Conservation (phyloP, 805 yeast species). For the Wickerhamiella vanderwaltii region DNA sequence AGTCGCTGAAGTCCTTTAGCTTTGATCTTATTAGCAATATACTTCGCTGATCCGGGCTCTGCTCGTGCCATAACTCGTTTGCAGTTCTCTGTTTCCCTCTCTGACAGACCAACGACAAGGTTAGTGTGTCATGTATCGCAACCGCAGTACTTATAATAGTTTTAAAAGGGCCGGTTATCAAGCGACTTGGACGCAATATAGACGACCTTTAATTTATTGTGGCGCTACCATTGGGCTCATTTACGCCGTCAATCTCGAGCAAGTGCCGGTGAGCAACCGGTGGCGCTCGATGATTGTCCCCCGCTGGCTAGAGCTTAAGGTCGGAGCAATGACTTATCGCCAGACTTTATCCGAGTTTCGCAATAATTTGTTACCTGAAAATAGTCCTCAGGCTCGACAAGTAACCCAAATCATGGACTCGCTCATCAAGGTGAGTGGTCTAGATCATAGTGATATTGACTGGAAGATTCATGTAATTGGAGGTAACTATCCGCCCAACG, state of each 20-base stretch:
- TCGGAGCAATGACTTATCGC: constrained; percentile 54
- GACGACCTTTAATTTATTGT: constrained; percentile 17
- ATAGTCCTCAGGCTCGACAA: constrained; percentile 45
- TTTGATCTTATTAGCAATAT: constrained; percentile 63
- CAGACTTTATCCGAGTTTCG: constrained; percentile 47
- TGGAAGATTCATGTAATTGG: constrained; percentile 80
- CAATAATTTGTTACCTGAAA: constrained; percentile 43
- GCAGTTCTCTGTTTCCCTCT: too few relatives aligned
- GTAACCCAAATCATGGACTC: constrained; percentile 53
- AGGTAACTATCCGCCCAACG: constrained; percentile 75
- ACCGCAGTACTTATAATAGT: constrained; percentile 16
- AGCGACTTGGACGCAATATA: constrained; percentile 10
- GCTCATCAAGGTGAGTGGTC: constrained; percentile 35
- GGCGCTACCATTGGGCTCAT: constrained; percentile 28
- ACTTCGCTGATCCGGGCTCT: constrained; percentile 55
- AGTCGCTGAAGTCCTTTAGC: constrained; percentile 77
- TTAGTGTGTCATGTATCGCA: neutral
- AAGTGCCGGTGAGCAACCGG: constrained; percentile 73
- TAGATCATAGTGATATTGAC: constrained; percentile 24
- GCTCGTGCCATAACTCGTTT: constrained; percentile 41
- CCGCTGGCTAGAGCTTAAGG: constrained; percentile 44
- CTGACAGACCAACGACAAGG: neutral
- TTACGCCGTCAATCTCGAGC: constrained; percentile 47
- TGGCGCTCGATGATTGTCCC: constrained; percentile 61
- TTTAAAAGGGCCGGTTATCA: constrained; percentile 12